A percentile compares a stretch with the other conserved stretches of the same genome.
These are phyloP conservation scores for Sanghuangporus weigelae DNA, from an alignment of 1,284 basidiomycete species.

Conservation along the genomic window DNA sequence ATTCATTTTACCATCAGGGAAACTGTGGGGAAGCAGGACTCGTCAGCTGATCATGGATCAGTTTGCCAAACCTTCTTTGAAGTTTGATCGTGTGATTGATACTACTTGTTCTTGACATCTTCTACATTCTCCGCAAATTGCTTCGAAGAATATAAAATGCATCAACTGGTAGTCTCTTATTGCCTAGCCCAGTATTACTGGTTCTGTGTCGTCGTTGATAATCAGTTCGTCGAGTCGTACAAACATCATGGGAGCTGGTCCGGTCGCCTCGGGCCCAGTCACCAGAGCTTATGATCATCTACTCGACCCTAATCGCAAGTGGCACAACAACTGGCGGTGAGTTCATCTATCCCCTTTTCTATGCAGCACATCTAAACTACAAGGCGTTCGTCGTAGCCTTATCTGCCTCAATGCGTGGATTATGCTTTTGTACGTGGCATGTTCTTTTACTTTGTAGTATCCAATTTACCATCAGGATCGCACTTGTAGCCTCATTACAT, in stretches of 20 bases:
- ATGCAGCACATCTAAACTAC: background rate
- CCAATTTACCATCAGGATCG: background rate
- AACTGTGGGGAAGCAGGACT: background rate
- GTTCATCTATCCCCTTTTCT: background rate
- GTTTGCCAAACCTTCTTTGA: background rate
- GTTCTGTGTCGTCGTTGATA: background rate
- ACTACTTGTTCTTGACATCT: background rate
- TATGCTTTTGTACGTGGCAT: constrained; percentile 14
- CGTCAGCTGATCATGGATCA: background rate
- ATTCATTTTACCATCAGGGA: background rate
- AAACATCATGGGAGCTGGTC: constrained; percentile 12
- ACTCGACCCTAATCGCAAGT: constrained; percentile 17
- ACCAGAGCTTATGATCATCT: constrained; percentile 13
- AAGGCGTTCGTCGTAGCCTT: background rate
- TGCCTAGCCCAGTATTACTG: background rate
- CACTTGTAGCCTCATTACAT: constrained; percentile 21
- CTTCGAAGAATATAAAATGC: background rate
- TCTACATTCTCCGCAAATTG: background rate
- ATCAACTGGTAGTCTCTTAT: background rate
- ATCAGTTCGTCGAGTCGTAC: background rate
- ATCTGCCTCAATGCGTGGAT: constrained; percentile 22
- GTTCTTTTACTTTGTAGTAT: background rate
- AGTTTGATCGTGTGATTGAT: background rate
- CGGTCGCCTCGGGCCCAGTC: background rate
- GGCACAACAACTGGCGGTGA: constrained; percentile 18